Conservation (phyloP, 1,284 basidiomycete species). For the Earliella scabrosa region DNA sequence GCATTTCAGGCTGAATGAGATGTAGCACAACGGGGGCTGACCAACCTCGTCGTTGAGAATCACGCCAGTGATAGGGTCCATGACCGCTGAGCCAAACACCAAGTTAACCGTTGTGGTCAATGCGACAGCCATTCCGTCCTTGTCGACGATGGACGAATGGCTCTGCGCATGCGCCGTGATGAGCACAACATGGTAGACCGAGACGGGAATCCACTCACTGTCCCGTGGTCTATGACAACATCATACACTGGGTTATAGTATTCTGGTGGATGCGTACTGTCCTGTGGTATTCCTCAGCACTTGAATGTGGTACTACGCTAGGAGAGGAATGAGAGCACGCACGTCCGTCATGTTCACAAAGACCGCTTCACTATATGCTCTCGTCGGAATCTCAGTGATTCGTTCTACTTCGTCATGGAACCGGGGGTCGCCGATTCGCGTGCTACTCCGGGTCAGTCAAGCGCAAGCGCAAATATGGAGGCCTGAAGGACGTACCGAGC, state of each 20-base stretch:
- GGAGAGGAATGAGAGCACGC: conserved; percentile 31
- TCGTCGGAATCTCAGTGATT: conserved; percentile 73
- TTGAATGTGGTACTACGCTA: neutral
- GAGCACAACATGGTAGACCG: neutral
- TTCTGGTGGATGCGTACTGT: conserved; percentile 75
- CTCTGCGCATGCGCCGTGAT: conserved; percentile 50
- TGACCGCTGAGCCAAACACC: conserved; percentile 85
- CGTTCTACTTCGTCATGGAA: conserved; percentile 60
- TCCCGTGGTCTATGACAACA: conserved; percentile 82
- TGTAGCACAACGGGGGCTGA: too few relatives aligned
- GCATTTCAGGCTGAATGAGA: neutral
- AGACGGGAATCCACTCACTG: conserved; percentile 50
- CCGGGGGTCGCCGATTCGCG: conserved; percentile 79
- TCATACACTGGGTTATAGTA: conserved; percentile 90
- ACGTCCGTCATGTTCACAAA: conserved; percentile 82
- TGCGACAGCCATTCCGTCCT: conserved; percentile 83
- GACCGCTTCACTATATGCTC: conserved; percentile 67
- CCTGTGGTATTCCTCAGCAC: conserved; percentile 46
- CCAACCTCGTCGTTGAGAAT: conserved; percentile 85
- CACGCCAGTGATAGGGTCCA: conserved; percentile 86
- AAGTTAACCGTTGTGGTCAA: conserved; percentile 89
- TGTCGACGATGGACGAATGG: conserved; percentile 83
- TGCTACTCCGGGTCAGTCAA: conserved; percentile 48
- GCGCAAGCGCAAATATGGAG: too few relatives aligned
- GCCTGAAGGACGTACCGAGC: conserved; percentile 52